Base-by-base conservation (phyloP, 768 basidiomycete species). In the Psilocybe cubensis region DNA sequence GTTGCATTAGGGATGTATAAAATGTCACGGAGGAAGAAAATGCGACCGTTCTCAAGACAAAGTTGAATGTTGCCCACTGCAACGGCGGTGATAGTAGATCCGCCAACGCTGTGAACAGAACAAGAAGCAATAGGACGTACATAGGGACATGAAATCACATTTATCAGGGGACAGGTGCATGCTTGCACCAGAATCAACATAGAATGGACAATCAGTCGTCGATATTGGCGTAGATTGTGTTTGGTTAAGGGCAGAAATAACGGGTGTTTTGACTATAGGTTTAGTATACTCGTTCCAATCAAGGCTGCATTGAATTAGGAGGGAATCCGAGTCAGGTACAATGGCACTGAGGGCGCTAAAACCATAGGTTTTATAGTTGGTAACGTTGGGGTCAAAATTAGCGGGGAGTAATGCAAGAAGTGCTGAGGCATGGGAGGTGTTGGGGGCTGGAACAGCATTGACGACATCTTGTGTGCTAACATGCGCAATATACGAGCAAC, bases 31-130 rank as follows among this genome's bases (percentile, higher is more conserved):
- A 56, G 55, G 14, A 50, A 25, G 27, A 56, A 12, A 12, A 14
- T 10, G 2, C 6, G 12, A 6, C 35, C 18, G 1, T 25, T 7
- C 5, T 46, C 7, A 4, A 50, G 9, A 20, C 28, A 12, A 8
- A 57, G 27, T 12, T 42, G 3, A 20, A 76, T 65, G 0, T 61
- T 59, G 0, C 74, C 69, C 8, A 71, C 62, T 0, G 67, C 70
- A 6, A 60, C 33, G 1, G 70, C 68, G 0, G 44, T 40, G 20
- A 73, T 66, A 10, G 51, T 47, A 0, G 65, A 66, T 5, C 68
- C 65, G 7, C 70, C 64, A 10, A 73, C 52, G 2, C 74, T 69
- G 10, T 64, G 63, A 5, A 73, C 58, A 1, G 54, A 21, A 9
- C 62, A 33, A 11, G 69, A 54, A 0, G 58, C 3, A 20, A 72